Base-by-base conservation (phyloP, 1,284 basidiomycete genomes). In the Microbotryum lychnidis-dioicae region DNA sequence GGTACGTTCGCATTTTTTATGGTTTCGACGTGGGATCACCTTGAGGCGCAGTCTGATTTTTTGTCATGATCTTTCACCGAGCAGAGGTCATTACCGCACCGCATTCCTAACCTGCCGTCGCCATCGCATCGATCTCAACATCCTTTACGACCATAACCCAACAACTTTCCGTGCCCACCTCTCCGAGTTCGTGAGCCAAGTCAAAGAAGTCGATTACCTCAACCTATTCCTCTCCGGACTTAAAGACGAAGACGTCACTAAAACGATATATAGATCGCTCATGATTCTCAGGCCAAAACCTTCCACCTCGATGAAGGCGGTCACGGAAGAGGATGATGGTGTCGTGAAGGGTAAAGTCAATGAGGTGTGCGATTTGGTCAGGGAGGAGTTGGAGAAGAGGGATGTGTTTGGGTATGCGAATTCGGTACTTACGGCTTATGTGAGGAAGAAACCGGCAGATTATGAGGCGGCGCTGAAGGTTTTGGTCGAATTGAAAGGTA, bases 71-170 rank as follows among this genome's bases (percentile, higher is more conserved):
- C 29, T 50, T 21, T 27, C 51, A 42, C 33, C 5, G 25, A 8
- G 2, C 51, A 76, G 75, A 1, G 72, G 69, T 2, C 66, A 82
- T 53, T 97, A 91, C 76, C 80, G 86, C 58, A 85, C 89, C 65
- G 96, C 92, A 0, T 93, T 97, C 76, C 76, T 90, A 44, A 83
- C 90, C 1, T 97, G 92, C 75, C 81, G 96, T 46, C 92, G 92
- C 71, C 92, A 98, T 74, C 83, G 96, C 2, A 84, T 99, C 57
- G 94, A 97, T 72, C 80, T 97, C 60, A 91, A 89, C 73, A 79
- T 92, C 42, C 78, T 98, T 29, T 85, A 93, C 59, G 87, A 94
- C 64, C 85, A 92, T 67, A 80, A 89, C 60, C 80, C 83, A 8
- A 76, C 75, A 0, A 77, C 77, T n/a, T 94, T 98, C 76, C 78